These are phyloP conservation scores for Raphanus sativus DNA, from an alignment of 345 rosid species.

Conservation along the genomic window DNA sequence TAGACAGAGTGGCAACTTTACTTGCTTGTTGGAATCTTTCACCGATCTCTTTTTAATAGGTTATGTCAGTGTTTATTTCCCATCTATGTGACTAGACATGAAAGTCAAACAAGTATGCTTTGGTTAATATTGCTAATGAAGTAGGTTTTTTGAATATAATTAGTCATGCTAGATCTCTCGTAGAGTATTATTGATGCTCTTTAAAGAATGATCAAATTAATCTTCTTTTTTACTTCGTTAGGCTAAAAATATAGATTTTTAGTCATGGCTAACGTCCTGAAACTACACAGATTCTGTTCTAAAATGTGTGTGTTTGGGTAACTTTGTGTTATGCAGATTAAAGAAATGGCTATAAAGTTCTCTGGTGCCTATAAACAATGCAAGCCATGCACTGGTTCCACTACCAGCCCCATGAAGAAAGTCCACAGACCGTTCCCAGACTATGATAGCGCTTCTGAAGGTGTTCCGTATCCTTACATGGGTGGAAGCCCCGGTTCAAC, in stretches of 20 bases:
- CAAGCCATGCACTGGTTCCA: constrained; percentile 80
- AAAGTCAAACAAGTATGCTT: neutral
- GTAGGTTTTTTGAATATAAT: neutral
- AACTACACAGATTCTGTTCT: neutral
- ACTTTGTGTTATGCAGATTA: constrained; percentile 56
- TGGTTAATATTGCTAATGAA: constrained; percentile 29
- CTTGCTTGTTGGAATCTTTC: constrained; percentile 33
- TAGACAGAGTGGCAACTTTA: neutral
- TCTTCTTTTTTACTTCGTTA: constrained; percentile 4
- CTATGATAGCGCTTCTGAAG: constrained; percentile 74
- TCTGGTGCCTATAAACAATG: constrained; percentile 83
- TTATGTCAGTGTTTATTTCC: constrained; percentile 31
- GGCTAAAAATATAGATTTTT: neutral
- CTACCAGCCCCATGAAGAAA: constrained; percentile 65
- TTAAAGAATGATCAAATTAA: constrained; percentile 13
- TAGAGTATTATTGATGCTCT: constrained; percentile 12
- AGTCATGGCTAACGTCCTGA: neutral
- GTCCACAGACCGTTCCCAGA: constrained; percentile 64
- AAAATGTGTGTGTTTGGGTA: neutral
- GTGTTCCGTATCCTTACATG: constrained; percentile 67
- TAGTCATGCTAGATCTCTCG: constrained; percentile 21
- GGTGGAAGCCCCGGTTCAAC: constrained; percentile 84
- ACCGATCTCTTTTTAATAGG: constrained; percentile 27
- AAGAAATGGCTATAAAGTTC: constrained; percentile 86
- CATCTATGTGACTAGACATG: constrained; percentile 28